phyloP scores from a whole-genome alignment of 352 stramenopile genomes.

The Peronospora farinosa region DNA sequence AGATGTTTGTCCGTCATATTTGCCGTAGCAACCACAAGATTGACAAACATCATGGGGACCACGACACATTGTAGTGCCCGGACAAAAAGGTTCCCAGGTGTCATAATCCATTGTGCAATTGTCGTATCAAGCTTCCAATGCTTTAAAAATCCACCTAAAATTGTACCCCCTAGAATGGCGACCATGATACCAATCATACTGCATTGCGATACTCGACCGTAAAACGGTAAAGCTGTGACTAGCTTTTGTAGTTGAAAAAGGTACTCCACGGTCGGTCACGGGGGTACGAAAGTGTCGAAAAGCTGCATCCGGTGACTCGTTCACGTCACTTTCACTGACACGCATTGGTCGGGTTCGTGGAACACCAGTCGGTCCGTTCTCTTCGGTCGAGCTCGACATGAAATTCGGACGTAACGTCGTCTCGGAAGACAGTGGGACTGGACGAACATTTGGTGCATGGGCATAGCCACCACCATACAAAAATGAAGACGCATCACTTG shows the following conservation, averaged over 20 bases:
- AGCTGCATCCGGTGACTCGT: constrained; percentile 35
- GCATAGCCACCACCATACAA: constrained; percentile 27
- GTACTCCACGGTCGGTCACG: constrained; percentile 15
- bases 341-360: neutral
- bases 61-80: constrained; percentile 74
- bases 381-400: constrained; percentile 31
- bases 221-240: constrained; percentile 29
- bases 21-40: constrained; percentile 59
- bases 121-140: constrained; percentile 40
- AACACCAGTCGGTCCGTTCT: constrained; percentile 4
- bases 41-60: constrained; percentile 74
- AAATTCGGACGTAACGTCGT: constrained; percentile 66
- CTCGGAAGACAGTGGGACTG: constrained; percentile 40
- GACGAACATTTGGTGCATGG: constrained; percentile 22
- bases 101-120: constrained; percentile 56
- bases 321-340: constrained; percentile 15
- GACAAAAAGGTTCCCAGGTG: constrained; percentile 66
- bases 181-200: constrained; percentile 48
- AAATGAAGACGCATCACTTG: constrained; percentile 31
- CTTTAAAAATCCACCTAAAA: constrained; percentile 46
- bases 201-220: constrained; percentile 32
- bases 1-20: constrained; percentile 56
- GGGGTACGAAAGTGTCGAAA: constrained; percentile 60
- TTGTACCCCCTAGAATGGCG: constrained; percentile 38
- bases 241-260: constrained; percentile 23